phyloP scores from a whole-genome alignment of 345 rosid species.

The Gossypium rotundifolium region DNA sequence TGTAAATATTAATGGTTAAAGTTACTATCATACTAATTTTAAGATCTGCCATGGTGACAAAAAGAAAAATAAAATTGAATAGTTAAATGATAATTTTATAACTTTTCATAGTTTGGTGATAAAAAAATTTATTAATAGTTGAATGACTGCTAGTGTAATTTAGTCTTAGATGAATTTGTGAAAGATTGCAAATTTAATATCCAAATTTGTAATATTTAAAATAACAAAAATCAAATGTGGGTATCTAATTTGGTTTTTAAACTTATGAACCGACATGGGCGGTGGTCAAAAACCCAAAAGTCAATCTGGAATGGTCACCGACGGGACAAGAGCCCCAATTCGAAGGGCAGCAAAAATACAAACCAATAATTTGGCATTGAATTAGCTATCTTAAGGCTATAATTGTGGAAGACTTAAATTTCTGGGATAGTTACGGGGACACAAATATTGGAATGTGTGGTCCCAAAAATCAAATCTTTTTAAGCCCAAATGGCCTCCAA shows the following conservation, averaged over 20 bases:
- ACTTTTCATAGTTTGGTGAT: accelerated
- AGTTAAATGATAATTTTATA: too few species aligned
- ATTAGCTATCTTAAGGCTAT: background rate
- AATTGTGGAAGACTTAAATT: background rate
- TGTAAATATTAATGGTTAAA: too few species aligned
- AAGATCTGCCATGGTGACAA: too few species aligned
- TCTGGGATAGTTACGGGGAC: background rate
- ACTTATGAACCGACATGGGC: constrained; percentile 14
- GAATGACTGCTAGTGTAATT: too few species aligned
- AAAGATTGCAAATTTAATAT: background rate
- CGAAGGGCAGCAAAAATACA: background rate
- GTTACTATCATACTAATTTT: too few species aligned
- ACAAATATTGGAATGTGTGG: background rate
- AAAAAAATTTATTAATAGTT: too few species aligned
- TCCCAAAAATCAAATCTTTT: too few species aligned
- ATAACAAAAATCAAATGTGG: background rate
- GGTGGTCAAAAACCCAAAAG: constrained; percentile 25
- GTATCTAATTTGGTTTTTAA: background rate
- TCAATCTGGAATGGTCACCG: constrained; percentile 13
- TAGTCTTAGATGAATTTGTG: too few species aligned
- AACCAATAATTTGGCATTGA: background rate
- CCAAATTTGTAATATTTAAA: background rate
- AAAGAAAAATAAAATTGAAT: too few species aligned
- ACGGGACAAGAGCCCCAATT: constrained; percentile 8
- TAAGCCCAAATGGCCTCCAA: too few species aligned